Evolutionary conservation across 164 flowering plant species (phyloP), one percentile per base, ranked within the genome.

Genomic region (Saururus chinensis): DNA sequence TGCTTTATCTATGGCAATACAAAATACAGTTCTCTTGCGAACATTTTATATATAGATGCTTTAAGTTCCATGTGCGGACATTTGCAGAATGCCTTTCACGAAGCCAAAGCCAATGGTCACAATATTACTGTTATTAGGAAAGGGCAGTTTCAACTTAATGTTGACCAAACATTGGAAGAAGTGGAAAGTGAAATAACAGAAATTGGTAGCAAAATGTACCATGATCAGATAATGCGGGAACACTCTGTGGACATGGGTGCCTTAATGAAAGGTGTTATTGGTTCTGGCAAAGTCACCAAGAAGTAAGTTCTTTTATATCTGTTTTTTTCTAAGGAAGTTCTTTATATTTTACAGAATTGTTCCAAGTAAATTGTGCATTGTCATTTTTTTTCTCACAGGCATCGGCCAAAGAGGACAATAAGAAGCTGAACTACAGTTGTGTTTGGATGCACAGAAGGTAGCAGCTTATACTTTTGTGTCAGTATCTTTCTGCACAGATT

Each of bases 151-250:
- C 64, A 79, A 68, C 85, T 89, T 66, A 83, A 83, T 74, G 74
- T 84, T 57, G 98, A 89, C 70, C 88, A 83, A 68, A 69, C 84
- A 55, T 64, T 92, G 67, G 95, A 87, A 79, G 95, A 89, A 66
- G 95, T 86, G 61, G 96, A 92, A 66, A 89, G 83, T 62, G 73
- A 76, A 60, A 79, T 89, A 37, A 60, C 62, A 22, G 95, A 92
- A 76, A 84, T 89, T 49, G 98, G 98, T 22, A 89, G 96, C 83
- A 92, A 92, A 66, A 79, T 89, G 55, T 92, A 89, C 76, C 95
- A 92, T 68, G 98, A 87, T 57, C 75, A 66, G 75, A 81, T 89
- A 66, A 86, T 76, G 79, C 63, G 60, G 41, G 96, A 82, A 25
- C 86, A 92, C 25, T 77, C 84, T 20, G 85, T 84, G 51, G 85